Conservation (phyloP, 2,329 filamentous ascomycete species). For the Colletotrichum aenigma region DNA sequence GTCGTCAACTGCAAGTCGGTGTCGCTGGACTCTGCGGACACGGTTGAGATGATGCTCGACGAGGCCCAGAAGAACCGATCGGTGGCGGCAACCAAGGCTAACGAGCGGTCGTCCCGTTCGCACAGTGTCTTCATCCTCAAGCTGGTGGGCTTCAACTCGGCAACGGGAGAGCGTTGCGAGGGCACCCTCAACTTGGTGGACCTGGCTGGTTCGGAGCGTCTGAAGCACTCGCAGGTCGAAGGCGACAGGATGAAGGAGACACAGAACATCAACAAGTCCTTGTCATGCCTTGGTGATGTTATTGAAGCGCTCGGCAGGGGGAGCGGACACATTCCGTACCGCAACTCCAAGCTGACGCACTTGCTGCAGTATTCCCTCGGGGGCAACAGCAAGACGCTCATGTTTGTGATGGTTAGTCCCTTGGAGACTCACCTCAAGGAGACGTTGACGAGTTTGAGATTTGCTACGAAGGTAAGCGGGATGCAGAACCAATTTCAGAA, state of each 20-base stretch:
- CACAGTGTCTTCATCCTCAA: constrained; percentile 98
- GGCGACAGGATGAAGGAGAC: constrained; percentile 92
- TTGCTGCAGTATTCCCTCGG: constrained; percentile 93
- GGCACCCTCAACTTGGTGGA: constrained; percentile 96
- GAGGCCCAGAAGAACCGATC: constrained; percentile 86
- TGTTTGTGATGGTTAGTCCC: constrained; percentile 98
- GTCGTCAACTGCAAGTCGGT: constrained; percentile 83
- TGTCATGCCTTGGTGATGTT: constrained; percentile 92
- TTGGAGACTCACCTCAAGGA: constrained; percentile 89
- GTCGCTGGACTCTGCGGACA: constrained; percentile 76
- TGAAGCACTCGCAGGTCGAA: constrained; percentile 85
- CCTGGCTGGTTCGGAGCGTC: constrained; percentile 87
- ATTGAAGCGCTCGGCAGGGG: constrained; percentile 90
- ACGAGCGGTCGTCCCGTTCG: constrained; percentile 90
- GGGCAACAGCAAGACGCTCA: constrained; percentile 95
- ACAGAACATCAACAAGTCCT: constrained; percentile 94
- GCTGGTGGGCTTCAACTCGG: constrained; percentile 68
- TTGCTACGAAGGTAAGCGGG: constrained; percentile 82
- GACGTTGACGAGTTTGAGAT: constrained; percentile 92
- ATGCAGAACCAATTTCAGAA: rapidly evolving
- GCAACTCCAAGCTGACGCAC: constrained; percentile 97
- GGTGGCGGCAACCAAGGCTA: constrained; percentile 96
- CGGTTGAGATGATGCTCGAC: constrained; percentile 79
- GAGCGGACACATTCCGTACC: constrained; percentile 86
- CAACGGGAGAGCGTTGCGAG: constrained; percentile 84